Evolutionary conservation across 225 moss, liverwort and hornwort species (phyloP).

Genomic region (Asterella californica): DNA sequence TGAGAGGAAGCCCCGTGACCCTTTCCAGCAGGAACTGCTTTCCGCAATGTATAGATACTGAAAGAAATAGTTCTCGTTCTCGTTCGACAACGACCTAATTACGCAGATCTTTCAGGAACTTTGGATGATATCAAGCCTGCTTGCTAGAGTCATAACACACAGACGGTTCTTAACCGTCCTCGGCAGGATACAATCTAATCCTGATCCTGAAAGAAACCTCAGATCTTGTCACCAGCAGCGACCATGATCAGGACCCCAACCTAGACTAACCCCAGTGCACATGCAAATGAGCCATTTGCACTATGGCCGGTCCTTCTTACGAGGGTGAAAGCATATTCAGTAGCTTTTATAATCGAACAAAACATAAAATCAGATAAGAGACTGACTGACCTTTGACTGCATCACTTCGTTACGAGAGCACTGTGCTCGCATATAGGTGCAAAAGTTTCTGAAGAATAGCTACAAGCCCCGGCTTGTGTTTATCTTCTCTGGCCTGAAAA

Average conservation of each 20-base stretch:
- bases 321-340: background rate
- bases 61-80: background rate
- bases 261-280: background rate
- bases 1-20: too few relatives aligned
- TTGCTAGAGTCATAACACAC: background rate
- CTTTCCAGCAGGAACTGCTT: too few relatives aligned
- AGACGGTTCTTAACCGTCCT: background rate
- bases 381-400: slow-evolving; percentile 56
- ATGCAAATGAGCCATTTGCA: background rate
- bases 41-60: too few relatives aligned
- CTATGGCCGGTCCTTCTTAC: background rate
- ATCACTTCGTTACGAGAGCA: slow-evolving; percentile 76
- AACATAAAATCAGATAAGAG: too few relatives aligned
- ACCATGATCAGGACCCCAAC: too few relatives aligned
- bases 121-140: background rate
- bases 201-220: background rate
- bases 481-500: slow-evolving; percentile 79
- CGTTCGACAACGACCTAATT: background rate
- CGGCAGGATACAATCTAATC: background rate
- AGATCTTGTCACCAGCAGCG: background rate
- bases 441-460: slow-evolving; percentile 96
- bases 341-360: background rate
- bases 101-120: background rate
- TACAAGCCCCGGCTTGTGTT: slow-evolving; percentile 89
- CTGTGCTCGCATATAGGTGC: slow-evolving; percentile 76